Percentiles rank a stretch among this genome's conserved stretches.
These are phyloP conservation scores for Limnomonas spitsbergensis DNA, from an alignment of 139 green algal genomes.

Conservation along the genomic window DNA sequence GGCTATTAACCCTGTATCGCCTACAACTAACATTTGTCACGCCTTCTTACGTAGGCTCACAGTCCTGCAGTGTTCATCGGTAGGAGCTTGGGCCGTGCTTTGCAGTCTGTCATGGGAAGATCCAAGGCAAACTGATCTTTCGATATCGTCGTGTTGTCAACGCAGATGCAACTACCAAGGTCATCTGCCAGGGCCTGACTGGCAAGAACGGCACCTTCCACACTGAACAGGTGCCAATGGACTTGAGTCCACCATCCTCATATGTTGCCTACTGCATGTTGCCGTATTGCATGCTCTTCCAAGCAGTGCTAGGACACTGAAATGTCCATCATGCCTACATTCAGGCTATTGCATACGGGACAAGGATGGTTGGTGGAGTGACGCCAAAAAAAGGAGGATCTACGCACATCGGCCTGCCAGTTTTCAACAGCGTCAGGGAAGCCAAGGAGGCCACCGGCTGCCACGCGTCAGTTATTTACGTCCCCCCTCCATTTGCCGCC, in stretches of 20 bases:
- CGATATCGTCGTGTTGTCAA: not conserved
- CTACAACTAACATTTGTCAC: too few species aligned
- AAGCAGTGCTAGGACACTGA: too few species aligned
- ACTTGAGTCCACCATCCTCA: not conserved
- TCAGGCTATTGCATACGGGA: slow-evolving; percentile 96
- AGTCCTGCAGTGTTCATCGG: slow-evolving; percentile 18
- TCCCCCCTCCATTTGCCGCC: slow-evolving; percentile 93
- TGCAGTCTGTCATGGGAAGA: too few species aligned
- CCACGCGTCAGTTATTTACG: slow-evolving; percentile 91
- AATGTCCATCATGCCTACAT: not conserved
- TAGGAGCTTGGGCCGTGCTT: too few species aligned
- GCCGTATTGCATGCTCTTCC: too few species aligned
- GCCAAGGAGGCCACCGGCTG: slow-evolving; percentile 79
- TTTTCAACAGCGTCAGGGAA: slow-evolving; percentile 89
- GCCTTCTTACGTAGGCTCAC: slow-evolving; percentile 21
- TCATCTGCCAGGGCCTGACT: slow-evolving; percentile 93
- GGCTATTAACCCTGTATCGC: too few species aligned
- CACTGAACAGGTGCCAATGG: slow-evolving; percentile 74
- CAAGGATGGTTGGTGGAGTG: slow-evolving; percentile 96
- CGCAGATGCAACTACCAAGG: slow-evolving; percentile 66
- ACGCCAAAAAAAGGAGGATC: slow-evolving; percentile 94
- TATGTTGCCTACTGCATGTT: too few species aligned
- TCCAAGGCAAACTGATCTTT: not conserved
- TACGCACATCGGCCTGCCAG: slow-evolving; percentile 90
- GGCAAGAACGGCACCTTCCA: slow-evolving; percentile 99